phyloP scores from a whole-genome alignment of 2,329 filamentous ascomycete genomes.

The Elsinoe ampelina region DNA sequence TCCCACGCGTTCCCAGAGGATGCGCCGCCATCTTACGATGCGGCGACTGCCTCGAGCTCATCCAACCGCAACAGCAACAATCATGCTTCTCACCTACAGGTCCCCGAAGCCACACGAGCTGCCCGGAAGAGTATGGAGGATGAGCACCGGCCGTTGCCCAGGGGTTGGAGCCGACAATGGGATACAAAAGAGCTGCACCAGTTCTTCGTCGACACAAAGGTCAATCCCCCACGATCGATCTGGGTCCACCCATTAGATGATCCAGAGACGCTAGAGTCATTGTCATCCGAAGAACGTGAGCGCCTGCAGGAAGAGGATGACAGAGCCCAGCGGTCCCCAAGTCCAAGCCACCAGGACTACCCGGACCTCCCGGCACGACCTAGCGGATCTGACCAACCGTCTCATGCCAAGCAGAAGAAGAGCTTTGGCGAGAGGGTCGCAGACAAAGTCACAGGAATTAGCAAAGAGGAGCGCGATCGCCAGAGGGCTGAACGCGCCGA shows the following conservation, averaged over 20 bases:
- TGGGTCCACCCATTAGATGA: conserved; percentile 57
- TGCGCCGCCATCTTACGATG: background rate
- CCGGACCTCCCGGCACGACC: conserved; percentile 23
- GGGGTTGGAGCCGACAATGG: conserved; percentile 49
- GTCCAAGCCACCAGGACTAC: conserved; percentile 25
- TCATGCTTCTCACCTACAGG: background rate
- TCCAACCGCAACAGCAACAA: background rate
- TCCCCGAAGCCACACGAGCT: background rate
- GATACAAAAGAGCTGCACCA: conserved; percentile 47
- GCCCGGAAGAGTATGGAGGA: conserved; percentile 47
- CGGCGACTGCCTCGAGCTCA: background rate
- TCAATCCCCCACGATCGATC: conserved; percentile 47
- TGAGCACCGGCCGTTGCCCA: conserved; percentile 44
- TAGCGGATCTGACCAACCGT: conserved; percentile 19
- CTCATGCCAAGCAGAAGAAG: conserved; percentile 25
- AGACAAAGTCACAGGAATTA: conserved; percentile 49
- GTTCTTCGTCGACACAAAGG: conserved; percentile 53
- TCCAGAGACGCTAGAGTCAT: conserved; percentile 41
- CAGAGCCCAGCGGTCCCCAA: conserved; percentile 24
- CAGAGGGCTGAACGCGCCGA: conserved; percentile 39
- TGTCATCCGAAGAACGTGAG: conserved; percentile 42
- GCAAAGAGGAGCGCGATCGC: conserved; percentile 45
- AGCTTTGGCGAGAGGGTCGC: conserved; percentile 48
- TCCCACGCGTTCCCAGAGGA: background rate
- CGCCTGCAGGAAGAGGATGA: conserved; percentile 35